Conservation (phyloP, 2,329 filamentous ascomycete species). For the Aspergillus sp. region DNA sequence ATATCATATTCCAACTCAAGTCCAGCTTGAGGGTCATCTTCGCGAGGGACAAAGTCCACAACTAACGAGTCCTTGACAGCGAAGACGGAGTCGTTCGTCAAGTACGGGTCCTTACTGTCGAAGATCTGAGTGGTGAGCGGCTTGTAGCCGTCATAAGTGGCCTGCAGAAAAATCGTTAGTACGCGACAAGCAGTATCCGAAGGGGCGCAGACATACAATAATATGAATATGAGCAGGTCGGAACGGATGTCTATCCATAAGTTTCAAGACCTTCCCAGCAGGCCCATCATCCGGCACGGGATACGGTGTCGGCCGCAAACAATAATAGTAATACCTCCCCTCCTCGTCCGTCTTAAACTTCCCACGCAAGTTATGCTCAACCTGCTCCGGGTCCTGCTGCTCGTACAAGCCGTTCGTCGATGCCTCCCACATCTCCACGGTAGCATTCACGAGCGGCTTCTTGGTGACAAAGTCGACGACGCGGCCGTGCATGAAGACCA, state of each 20-base stretch:
- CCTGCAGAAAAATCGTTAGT: slow-evolving; percentile 24
- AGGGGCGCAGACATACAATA: slow-evolving; percentile 37
- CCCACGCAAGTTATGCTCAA: slow-evolving; percentile 67
- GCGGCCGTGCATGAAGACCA: slow-evolving; percentile 59
- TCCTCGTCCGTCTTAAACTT: slow-evolving; percentile 61
- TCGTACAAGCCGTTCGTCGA: slow-evolving; percentile 67
- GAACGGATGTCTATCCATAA: slow-evolving; percentile 56
- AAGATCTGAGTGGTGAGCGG: slow-evolving; percentile 73
- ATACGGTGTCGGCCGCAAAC: slow-evolving; percentile 54
- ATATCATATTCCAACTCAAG: slow-evolving; percentile 51
- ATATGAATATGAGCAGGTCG: slow-evolving; percentile 60
- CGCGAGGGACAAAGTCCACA: slow-evolving; percentile 50
- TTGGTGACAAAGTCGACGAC: slow-evolving; percentile 55
- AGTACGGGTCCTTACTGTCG: slow-evolving; percentile 58
- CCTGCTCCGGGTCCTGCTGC: slow-evolving; percentile 65
- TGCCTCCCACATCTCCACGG: slow-evolving; percentile 73
- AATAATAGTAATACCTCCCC: slow-evolving; percentile 58
- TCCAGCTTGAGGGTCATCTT: slow-evolving; percentile 47
- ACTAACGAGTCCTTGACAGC: slow-evolving; percentile 54
- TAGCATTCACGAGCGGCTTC: slow-evolving; percentile 57
- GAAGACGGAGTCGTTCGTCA: slow-evolving; percentile 54
- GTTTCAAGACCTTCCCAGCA: slow-evolving; percentile 50
- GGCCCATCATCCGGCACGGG: slow-evolving; percentile 53
- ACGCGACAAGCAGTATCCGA: background rate
- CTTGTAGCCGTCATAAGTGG: slow-evolving; percentile 54